Base-by-base conservation (phyloP, 805 yeast species). In the Lipomyces yamanashiensis region DNA sequence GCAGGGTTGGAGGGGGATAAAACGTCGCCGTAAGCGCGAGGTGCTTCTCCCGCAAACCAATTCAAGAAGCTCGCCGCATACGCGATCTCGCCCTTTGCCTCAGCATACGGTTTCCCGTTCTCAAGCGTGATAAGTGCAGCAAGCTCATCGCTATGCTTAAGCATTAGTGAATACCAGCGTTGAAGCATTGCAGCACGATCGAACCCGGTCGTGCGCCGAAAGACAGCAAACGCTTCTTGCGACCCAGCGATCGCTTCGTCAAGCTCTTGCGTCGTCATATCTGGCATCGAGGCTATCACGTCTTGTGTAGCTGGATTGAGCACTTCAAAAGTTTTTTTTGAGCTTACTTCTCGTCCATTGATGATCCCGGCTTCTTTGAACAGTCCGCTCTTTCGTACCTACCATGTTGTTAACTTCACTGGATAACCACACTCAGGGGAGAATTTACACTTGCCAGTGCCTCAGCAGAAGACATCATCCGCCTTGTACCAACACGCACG, bases 41-140 rank as follows among this genome's bases (percentile, higher is more conserved):
- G 89, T 7, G 93, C 93, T 69, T 86, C 89, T 74, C 88, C 95
- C 39, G 96, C 81, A 73, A 86, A 92, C 97, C 98, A 92, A 73
- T 90, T 92, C 74, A 90, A 88, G 75, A 88, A 92, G 7, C 89
- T 83, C 1, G 90, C 87, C 9, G 88, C 87, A 69, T 86, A 85
- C 55, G 69, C 62, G 36, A 88, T 81, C 73, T 89, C 95, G 5
- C 92, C 92, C 55, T 77, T 73, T n/a, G 93, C 87, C 73, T 89
- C 95, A 0, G 84, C 81, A 13, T 81, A 75, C 0, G 92, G 83
- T 75, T 89, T 89, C 41, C 96, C 96, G 73, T 89, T 89, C 72
- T 89, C 96, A 66, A 84, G 75, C 15, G 89, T 84, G 58, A 86
- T 79, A 54, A 89, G 73, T 61, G 74, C 80, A 40, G 91, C 92